These are phyloP conservation scores for Gloeostereum incarnatum DNA, from an alignment of 768 basidiomycete genomes.

Conservation along the genomic window DNA sequence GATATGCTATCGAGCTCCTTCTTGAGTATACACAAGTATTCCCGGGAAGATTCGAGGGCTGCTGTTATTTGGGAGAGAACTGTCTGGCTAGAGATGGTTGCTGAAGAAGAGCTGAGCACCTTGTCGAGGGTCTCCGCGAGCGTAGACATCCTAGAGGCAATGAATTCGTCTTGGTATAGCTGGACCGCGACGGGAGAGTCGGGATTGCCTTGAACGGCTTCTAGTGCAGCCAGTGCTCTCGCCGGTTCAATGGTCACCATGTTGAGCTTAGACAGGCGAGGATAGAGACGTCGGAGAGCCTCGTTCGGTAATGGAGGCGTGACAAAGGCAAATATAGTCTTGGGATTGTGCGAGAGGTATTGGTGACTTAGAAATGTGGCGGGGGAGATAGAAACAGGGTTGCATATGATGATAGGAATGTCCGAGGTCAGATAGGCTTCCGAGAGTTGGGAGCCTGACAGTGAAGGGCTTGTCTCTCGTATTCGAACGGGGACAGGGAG, in stretches of 20 bases:
- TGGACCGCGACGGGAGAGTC: slow-evolving; percentile 44
- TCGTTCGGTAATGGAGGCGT: too few species aligned
- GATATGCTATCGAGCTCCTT: slow-evolving; percentile 25
- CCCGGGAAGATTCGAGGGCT: slow-evolving; percentile 26
- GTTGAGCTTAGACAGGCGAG: too few species aligned
- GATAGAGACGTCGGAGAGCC: too few species aligned
- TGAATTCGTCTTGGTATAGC: slow-evolving; percentile 52
- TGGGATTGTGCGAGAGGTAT: too few species aligned
- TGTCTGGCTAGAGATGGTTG: slow-evolving; percentile 15
- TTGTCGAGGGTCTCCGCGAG: slow-evolving; percentile 30
- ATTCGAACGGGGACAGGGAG: too few species aligned
- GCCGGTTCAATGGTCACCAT: slow-evolving; percentile 52
- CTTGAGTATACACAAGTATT: slow-evolving; percentile 19
- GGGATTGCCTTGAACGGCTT: slow-evolving; percentile 33
- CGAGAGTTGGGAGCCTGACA: too few species aligned
- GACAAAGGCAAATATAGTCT: too few species aligned
- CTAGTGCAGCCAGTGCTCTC: slow-evolving; percentile 48
- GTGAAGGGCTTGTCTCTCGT: too few species aligned
- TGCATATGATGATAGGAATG: too few species aligned
- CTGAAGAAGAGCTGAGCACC: slow-evolving; percentile 10
- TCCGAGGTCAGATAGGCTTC: too few species aligned
- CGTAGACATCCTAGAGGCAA: slow-evolving; percentile 47
- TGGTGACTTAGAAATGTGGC: too few species aligned
- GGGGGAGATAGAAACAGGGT: too few species aligned
- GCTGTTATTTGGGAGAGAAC: slow-evolving; percentile 28